A percentile compares a stretch with the other conserved stretches of the same genome.
Conservation (phyloP, 768 basidiomycete genomes). For the Mycena albidolilacea region DNA sequence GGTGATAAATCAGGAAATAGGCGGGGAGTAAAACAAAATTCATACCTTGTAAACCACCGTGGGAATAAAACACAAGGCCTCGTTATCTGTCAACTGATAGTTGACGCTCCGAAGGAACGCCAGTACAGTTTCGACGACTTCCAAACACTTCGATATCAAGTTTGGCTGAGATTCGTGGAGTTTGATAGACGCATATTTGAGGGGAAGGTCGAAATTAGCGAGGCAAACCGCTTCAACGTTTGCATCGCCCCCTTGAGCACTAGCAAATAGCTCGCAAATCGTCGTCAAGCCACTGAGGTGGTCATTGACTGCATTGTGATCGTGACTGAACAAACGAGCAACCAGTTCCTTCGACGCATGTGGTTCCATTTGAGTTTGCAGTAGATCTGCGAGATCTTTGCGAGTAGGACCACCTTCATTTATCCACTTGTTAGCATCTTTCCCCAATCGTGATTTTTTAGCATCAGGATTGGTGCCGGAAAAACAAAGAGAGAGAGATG, state of each 20-base stretch:
- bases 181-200: conserved; percentile 95
- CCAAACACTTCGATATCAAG: conserved; percentile 88
- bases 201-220: conserved; percentile 90
- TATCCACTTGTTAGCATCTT: conserved; percentile 87
- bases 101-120: conserved; percentile 80
- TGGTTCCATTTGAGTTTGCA: conserved; percentile 94
- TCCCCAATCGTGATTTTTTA: conserved; percentile 77
- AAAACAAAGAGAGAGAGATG: conserved; percentile 60
- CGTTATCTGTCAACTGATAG: conserved; percentile 87
- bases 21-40: not conserved
- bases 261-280: conserved; percentile 83
- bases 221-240: conserved; percentile 75
- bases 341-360: conserved; percentile 83
- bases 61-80: conserved; percentile 91
- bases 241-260: conserved; percentile 70
- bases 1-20: conserved; percentile 20
- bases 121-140: conserved; percentile 85
- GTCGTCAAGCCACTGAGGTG: conserved; percentile 82
- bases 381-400: conserved; percentile 87
- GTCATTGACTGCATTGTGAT: conserved; percentile 96
- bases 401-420: conserved; percentile 88
- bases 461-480: conserved; percentile 69
- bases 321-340: conserved; percentile 90
- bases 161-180: conserved; percentile 94
- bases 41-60: conserved; percentile 90